Base-by-base conservation (phyloP, 2,329 filamentous ascomycete genomes). In the Alternaria incomplexa region DNA sequence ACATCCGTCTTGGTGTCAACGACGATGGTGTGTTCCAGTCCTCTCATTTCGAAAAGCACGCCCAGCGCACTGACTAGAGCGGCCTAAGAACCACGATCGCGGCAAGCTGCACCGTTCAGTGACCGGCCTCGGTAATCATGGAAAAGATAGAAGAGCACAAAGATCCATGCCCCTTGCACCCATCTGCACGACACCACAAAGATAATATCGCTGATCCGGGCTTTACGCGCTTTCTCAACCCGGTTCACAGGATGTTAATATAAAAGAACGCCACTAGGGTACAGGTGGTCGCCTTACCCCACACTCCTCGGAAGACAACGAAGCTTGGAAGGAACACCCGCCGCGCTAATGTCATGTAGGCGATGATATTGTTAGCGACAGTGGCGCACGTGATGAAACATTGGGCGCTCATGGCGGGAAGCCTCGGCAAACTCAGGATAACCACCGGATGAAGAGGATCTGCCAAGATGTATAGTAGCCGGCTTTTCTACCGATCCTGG, bases 181-280 rank as follows among this genome's bases (percentile, higher is more conserved):
- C 28, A 58, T 53, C 60, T 59, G 60, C 48, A 62, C 25, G 20
- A 58, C 13, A 48, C 44, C 48, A 47, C 51, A 44, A 53, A 62
- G 58, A 58, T 20, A 53, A 20, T 48, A 53, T 58, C 25, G 47
- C 59, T 58, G 47, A 58, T 43, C 59, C 59, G 59, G 55, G 50
- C 44, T 62, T 62, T 59, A 54, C 48, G 55, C 60, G 55, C 56
- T 59, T 28, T 50, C 22, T 44, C 23, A 48, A 58, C 48, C 47
- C 30, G 60, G 60, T 54, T 62, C 56, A 46, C 48, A 62, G 55
- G 55, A 62, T 26, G 55, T 62, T 62, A 59, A 62, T 62, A 62
- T 62, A 53, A 59, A 44, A 25, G 20, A 30, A 44, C 43, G 60
- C 60, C 60, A 62, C 59, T 32, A 53, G 17, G 40, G 43, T 40